Conservation (phyloP, 352 stramenopile species). For the Pythium apleroticum region DNA sequence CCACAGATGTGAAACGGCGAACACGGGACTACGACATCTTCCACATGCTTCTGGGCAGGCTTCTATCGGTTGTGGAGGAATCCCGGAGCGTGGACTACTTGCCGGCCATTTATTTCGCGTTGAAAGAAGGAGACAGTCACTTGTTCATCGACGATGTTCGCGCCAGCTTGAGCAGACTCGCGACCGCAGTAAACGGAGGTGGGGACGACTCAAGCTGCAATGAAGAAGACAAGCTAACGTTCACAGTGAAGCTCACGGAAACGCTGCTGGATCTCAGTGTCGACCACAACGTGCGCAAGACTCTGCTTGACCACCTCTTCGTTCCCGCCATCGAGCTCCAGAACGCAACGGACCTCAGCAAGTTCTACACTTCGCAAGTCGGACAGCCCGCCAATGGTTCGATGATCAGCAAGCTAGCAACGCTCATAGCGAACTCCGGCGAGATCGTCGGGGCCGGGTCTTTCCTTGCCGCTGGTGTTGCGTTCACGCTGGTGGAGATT, state of each 20-base stretch:
- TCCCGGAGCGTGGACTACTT: constrained; percentile 48
- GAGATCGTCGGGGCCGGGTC: constrained; percentile 37
- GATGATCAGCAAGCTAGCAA: constrained; percentile 51
- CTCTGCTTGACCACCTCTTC: constrained; percentile 25
- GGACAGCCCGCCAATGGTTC: constrained; percentile 28
- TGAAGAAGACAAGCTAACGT: neutral
- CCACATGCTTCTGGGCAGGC: constrained; percentile 44
- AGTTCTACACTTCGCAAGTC: constrained; percentile 49
- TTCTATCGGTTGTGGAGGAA: constrained; percentile 58
- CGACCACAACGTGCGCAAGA: constrained; percentile 17
- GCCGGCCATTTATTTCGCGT: constrained; percentile 49
- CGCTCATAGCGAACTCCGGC: constrained; percentile 52
- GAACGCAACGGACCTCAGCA: constrained; percentile 28
- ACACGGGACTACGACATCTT: constrained; percentile 74
- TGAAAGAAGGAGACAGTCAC: constrained; percentile 64
- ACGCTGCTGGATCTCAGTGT: constrained; percentile 19
- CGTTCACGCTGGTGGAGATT: constrained; percentile 64
- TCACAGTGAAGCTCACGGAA: constrained; percentile 24
- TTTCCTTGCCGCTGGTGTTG: constrained; percentile 54
- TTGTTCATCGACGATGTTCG: constrained; percentile 57
- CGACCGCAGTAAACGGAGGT: constrained; percentile 7
- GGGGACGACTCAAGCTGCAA: neutral
- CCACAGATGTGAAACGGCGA: constrained; percentile 56
- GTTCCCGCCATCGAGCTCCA: constrained; percentile 24
- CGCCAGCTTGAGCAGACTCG: constrained; percentile 42